phyloP scores from a whole-genome alignment of 1,139 yeast species.

The Yamadazyma dushanensis region DNA sequence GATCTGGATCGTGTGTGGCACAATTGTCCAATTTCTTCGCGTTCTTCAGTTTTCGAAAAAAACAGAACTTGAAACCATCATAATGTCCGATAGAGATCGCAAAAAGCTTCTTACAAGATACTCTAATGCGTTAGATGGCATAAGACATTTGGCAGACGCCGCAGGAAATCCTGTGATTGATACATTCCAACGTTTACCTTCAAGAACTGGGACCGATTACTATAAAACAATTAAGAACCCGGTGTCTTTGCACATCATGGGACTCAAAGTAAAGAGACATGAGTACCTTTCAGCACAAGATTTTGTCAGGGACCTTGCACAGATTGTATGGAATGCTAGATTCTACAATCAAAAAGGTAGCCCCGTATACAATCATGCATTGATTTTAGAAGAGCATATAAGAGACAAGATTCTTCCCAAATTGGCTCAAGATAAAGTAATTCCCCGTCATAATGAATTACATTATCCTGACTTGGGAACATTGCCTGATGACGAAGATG shows the following conservation, averaged over 20 bases:
- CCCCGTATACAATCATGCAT: slow-evolving; percentile 69
- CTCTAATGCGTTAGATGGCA: slow-evolving; percentile 37
- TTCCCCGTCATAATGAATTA: slow-evolving; percentile 43
- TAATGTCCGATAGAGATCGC: slow-evolving; percentile 30
- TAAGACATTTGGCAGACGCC: slow-evolving; percentile 47
- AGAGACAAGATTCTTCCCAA: slow-evolving; percentile 55
- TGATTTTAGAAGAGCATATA: slow-evolving; percentile 63
- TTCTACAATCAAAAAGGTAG: slow-evolving; percentile 75
- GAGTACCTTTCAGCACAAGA: slow-evolving; percentile 59
- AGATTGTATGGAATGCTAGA: slow-evolving; percentile 88
- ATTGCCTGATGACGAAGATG: slow-evolving; percentile 55
- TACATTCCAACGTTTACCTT: slow-evolving; percentile 55
- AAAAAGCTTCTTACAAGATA: slow-evolving; percentile 44
- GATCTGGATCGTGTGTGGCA: background rate
- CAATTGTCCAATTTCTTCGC: background rate
- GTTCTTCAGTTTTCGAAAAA: background rate
- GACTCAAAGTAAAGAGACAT: slow-evolving; percentile 42
- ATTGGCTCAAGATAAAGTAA: slow-evolving; percentile 41
- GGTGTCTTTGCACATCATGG: slow-evolving; percentile 43
- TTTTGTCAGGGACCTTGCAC: slow-evolving; percentile 75
- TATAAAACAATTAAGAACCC: slow-evolving; percentile 45
- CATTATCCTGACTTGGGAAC: slow-evolving; percentile 75
- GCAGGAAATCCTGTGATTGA: slow-evolving; percentile 43
- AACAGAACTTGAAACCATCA: background rate
- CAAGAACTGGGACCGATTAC: slow-evolving; percentile 48